These are phyloP conservation scores for Protomyces arabidopsidicola DNA, from an alignment of 1,139 yeast species.

Conservation along the genomic window DNA sequence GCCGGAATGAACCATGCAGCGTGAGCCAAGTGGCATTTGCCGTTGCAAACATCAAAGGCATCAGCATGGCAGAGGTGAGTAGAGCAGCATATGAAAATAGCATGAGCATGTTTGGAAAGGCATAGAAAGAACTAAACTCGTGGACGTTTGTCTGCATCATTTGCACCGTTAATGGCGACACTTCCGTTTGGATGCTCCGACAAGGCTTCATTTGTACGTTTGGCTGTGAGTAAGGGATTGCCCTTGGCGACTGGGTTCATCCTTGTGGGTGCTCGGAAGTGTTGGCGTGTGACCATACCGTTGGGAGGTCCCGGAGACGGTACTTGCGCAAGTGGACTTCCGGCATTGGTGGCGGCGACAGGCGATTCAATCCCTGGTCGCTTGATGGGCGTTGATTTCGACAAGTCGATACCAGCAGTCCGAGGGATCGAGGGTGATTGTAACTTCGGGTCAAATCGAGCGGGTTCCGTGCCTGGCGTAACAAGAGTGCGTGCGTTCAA, in stretches of 20 bases:
- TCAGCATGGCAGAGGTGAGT: conserved; percentile 52
- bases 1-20: conserved; percentile 87
- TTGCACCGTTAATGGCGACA: conserved; percentile 5
- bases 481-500: conserved; percentile 18
- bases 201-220: conserved; percentile 17
- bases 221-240: not conserved
- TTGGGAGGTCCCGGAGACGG: not conserved
- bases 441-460: conserved; percentile 20
- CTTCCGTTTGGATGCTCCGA: conserved; percentile 20
- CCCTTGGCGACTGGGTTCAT: conserved; percentile 2
- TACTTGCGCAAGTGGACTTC: conserved; percentile 1
- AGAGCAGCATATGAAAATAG: conserved; percentile 64
- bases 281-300: conserved; percentile 7
- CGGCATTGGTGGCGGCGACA: not conserved
- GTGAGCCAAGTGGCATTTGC: conserved; percentile 78
- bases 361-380: conserved; percentile 25
- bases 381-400: conserved; percentile 27
- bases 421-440: conserved; percentile 16
- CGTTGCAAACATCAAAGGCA: conserved; percentile 55
- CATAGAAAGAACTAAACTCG: not conserved
- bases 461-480: conserved; percentile 10
- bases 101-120: conserved; percentile 48
- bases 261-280: conserved; percentile 16
- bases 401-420: conserved; percentile 4
- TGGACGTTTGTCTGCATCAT: not conserved